Evolutionary conservation across 2,329 filamentous ascomycete genomes (phyloP), one percentile per base, ranked within the genome.

Genomic region (Rhinocladiella similis): DNA sequence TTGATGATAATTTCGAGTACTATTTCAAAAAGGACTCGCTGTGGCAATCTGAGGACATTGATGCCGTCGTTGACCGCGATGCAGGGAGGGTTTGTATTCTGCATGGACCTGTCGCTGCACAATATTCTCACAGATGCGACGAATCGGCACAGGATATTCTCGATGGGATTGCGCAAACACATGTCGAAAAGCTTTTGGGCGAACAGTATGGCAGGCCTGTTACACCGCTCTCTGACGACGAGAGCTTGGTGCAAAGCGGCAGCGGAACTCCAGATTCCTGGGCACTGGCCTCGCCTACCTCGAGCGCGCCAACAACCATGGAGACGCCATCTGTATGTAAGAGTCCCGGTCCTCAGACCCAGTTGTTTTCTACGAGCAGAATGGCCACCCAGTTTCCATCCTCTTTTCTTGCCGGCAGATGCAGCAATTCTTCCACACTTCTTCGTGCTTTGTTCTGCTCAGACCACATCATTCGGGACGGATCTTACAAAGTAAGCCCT

Each of bases 21-120:
- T 99, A 91, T 80, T 99, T 99, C 87, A 99, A 99, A 86, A 99
- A 99, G 80, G 94, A 99, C 73, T 99, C 94, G 1, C 83, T 99
- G 6, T 99, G 94, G 94, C 94, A 99, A 76, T 97, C 94, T 1
- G 94, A 99, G 75, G 94, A 99, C 68, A 81, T 99, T 10, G 92
- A 94, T 68, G 94, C 94, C 52, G 92, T 99, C 56, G 92, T 97
- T 59, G 93, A 83, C 65, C 93, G 97, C 75, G 95, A 99, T 70
- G 94, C 99, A 56, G 92, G 91, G 62, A 86, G 95, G 70, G 96
- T 92, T 42, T 97, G 92, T 78, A 97, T 99, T 70, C 80, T 99
- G 36, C 94, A 99, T 72, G 95, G 94, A 16, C 94, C 94, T 5
- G 91, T 92, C 77, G 89, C 94, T 53, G 94, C 85, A 68, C 93